Evolutionary conservation across 2,329 filamentous ascomycete species (phyloP).

Genomic region (Parasarocladium wereldwijsianum): DNA sequence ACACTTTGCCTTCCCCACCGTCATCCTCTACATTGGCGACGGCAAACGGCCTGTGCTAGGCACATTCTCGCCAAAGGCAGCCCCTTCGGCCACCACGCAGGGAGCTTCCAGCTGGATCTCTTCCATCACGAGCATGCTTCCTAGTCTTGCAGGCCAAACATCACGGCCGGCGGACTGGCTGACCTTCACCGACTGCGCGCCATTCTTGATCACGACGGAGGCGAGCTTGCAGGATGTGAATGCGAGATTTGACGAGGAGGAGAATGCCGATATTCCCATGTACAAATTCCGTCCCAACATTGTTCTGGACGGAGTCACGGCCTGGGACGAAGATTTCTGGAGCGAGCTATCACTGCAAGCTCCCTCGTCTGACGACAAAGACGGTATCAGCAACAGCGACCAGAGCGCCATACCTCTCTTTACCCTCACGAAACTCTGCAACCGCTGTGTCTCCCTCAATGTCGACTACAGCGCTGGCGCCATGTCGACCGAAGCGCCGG

Average conservation of each 20-base stretch:
- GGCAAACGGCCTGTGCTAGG: slow-evolving; percentile 47
- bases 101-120: slow-evolving; percentile 20
- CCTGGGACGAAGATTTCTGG: slow-evolving; percentile 65
- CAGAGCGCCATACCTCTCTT: slow-evolving; percentile 22
- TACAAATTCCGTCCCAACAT: slow-evolving; percentile 62
- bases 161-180: too few species aligned
- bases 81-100: slow-evolving; percentile 7
- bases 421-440: slow-evolving; percentile 54
- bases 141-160: too few species aligned
- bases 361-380: neutral
- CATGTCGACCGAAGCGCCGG: slow-evolving; percentile 37
- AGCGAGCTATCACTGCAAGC: slow-evolving; percentile 34
- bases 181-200: slow-evolving; percentile 61
- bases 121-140: slow-evolving; percentile 18
- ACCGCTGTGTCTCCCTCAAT: slow-evolving; percentile 53
- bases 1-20: slow-evolving; percentile 46
- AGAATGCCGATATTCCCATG: slow-evolving; percentile 36
- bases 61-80: slow-evolving; percentile 26
- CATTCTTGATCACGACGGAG: slow-evolving; percentile 57
- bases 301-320: slow-evolving; percentile 43
- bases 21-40: slow-evolving; percentile 51
- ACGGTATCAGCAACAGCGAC: too few species aligned
- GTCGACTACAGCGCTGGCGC: slow-evolving; percentile 55
- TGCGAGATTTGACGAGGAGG: slow-evolving; percentile 29
- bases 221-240: slow-evolving; percentile 56